Evolutionary conservation across 2,329 filamentous ascomycete species (phyloP), one percentile per base, ranked within the genome.

Genomic region (Grosmannia serpens): DNA sequence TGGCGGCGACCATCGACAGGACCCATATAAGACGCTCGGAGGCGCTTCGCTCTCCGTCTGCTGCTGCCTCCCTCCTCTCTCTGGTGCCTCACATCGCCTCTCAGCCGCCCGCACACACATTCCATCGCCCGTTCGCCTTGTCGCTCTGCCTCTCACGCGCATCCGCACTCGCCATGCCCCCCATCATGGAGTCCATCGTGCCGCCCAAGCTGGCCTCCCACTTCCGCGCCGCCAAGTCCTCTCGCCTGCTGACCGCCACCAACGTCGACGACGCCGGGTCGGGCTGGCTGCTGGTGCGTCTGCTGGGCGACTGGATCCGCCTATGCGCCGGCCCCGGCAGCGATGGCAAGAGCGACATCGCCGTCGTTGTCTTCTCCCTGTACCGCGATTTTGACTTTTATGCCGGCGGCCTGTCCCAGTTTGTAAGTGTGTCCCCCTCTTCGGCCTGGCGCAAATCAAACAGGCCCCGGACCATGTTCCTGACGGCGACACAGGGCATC

Each of bases 301-400:
- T 63, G 52, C 35, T 61, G 2, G 61, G 53, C 49, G 56, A 63
- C 53, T 63, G 61, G 61, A 52, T 63, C 47, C 56, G 58, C 4
- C 35, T 53, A 26, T 59, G 58, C 44, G 13, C 35, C 20, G 17
- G 24, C 13, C 22, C 49, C 4, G 17, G 17, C 8, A 3, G 11
- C 15, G 35, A 33, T 1, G 58, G 26, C 7, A 54, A 55, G 46
- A 57, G 58, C 56, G 54, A 56, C n/a, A 29, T 62, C 13, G 61
- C 53, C 29, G n/a, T 64, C 29, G 56, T 61, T 24, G 26, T 63
- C 26, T 63, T 58, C 46, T 62, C 62, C 38, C 47, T 63, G 15
- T 53, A 58, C 22, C 58, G 61, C 29, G 54, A 55, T 35, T 63
- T 63, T 58, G 56, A 58, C 5, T 60, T 61, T 52, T 64, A 59